phyloP scores from a whole-genome alignment of 148 eudicot species.

The Hydrangea macrophylla region DNA sequence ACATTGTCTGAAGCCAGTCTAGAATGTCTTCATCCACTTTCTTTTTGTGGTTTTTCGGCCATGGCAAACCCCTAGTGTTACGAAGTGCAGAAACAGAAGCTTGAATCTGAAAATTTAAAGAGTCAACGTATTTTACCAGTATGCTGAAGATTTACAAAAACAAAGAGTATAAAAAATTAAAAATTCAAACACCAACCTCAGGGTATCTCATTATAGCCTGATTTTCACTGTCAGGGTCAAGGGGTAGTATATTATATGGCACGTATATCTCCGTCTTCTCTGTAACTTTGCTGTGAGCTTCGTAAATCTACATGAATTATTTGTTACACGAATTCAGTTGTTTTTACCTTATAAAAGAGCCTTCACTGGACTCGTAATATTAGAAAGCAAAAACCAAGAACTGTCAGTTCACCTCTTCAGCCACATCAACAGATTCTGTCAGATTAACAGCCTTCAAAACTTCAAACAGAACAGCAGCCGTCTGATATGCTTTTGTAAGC shows the following conservation, averaged over 20 bases:
- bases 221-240: slow-evolving; percentile 55
- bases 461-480: slow-evolving; percentile 66
- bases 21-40: slow-evolving; percentile 56
- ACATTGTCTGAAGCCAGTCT: slow-evolving; percentile 65
- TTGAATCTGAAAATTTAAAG: slow-evolving; percentile 34
- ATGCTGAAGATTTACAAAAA: background rate
- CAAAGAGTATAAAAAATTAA: background rate
- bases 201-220: slow-evolving; percentile 61
- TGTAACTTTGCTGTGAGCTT: slow-evolving; percentile 43
- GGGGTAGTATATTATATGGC: slow-evolving; percentile 62
- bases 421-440: slow-evolving; percentile 52
- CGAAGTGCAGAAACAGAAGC: slow-evolving; percentile 60
- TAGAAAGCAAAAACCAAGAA: background rate
- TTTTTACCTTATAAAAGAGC: no score
- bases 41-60: slow-evolving; percentile 53
- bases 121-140: background rate
- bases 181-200: slow-evolving; percentile 33
- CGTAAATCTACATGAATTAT: slow-evolving; percentile 35
- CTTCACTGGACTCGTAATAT: background rate
- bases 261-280: slow-evolving; percentile 48
- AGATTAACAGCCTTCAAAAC: slow-evolving; percentile 62
- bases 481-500: slow-evolving; percentile 74
- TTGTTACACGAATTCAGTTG: no score
- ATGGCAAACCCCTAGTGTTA: slow-evolving; percentile 60
- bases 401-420: slow-evolving; percentile 44